Base-by-base conservation (phyloP, 306 rosid genomes). In the Lathyrus sativus region DNA sequence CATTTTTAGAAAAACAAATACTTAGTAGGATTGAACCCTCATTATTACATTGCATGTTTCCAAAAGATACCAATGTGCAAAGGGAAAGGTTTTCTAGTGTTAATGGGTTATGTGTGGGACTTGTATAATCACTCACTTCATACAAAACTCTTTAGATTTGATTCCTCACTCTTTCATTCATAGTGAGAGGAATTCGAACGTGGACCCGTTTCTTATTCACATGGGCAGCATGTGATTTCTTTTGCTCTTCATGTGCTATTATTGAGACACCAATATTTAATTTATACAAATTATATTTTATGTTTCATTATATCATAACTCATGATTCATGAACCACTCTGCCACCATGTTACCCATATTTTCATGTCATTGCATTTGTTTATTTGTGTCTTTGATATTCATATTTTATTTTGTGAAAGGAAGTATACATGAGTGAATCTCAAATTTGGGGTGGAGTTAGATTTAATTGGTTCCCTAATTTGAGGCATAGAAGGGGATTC, bases 151-250 rank as follows among this genome's bases (percentile, higher is more conserved):
- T 33, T 14, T 45, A 53, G 58, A 48, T 48, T 19, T 53, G 64
- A 62, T 49, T 72, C 78, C 50, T 14, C 37, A 9, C 15, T 59
- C 66, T 65, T 56, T 63, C 46, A 59, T 75, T 60, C 45, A 9
- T 29, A 49, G 70, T 55, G 72, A 57, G 53, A 22, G 0, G 38
- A 18, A 72, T 57, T 59, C 37, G 82, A 43, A 9, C 18, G 66
- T 78, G 87, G 89, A 67, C 76, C 87, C 76, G 6, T 48, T 61
- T 65, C n/a, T 14, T 35, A 2, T 74, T 51, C 84, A 81, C 85
- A 83, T 87, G 92, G 87, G 66, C 31, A 56, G 85, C 87, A 85
- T 84, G 87, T 80, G 84, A 49, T 28, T 46, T 22, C 57, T 73
- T 67, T 42, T 56, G 61, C 53, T 66, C 39, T 19, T 77, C 89